A percentile compares a stretch with the other conserved stretches of the same genome.
Evolutionary conservation across 331 rosid genomes (phyloP).

Genomic region (Spiraea crenata): DNA sequence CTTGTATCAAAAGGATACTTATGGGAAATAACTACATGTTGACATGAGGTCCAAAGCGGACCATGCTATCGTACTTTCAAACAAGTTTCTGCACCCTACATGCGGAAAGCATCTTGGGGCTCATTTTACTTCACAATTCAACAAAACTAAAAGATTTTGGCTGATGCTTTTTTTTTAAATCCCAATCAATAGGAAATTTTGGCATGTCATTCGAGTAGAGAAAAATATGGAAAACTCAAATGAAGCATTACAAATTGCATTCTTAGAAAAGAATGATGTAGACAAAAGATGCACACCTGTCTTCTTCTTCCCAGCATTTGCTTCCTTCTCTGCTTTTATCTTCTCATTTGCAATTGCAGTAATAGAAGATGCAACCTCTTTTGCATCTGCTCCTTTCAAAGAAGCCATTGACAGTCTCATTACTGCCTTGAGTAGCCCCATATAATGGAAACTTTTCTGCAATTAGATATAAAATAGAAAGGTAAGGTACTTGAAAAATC

Average conservation of each 20-base stretch:
- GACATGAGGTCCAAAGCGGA: not conserved
- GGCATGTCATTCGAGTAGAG: too few species aligned
- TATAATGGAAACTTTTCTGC: slow-evolving; percentile 92
- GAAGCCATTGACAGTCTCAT: slow-evolving; percentile 77
- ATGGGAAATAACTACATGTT: not conserved
- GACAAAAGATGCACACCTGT: slow-evolving; percentile 41
- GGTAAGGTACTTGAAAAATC: not conserved
- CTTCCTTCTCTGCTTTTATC: slow-evolving; percentile 88
- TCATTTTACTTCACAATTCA: not conserved
- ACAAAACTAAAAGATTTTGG: not conserved
- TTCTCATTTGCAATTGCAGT: slow-evolving; percentile 93
- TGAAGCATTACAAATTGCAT: not conserved
- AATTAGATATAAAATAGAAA: not conserved
- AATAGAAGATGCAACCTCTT: slow-evolving; percentile 83
- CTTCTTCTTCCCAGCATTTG: slow-evolving; percentile 87
- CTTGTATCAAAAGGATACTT: not conserved
- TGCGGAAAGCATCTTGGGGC: not conserved
- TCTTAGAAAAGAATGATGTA: not conserved
- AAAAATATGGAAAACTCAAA: not conserved
- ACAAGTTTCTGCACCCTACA: not conserved
- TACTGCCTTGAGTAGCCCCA: slow-evolving; percentile 67
- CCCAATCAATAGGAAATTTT: not conserved
- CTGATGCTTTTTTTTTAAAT: not conserved
- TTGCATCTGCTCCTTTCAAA: slow-evolving; percentile 88
- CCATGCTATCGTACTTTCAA: not conserved